Evolutionary conservation across 2,329 filamentous ascomycete species (phyloP).

Genomic region (Rhynchosporium secalis): DNA sequence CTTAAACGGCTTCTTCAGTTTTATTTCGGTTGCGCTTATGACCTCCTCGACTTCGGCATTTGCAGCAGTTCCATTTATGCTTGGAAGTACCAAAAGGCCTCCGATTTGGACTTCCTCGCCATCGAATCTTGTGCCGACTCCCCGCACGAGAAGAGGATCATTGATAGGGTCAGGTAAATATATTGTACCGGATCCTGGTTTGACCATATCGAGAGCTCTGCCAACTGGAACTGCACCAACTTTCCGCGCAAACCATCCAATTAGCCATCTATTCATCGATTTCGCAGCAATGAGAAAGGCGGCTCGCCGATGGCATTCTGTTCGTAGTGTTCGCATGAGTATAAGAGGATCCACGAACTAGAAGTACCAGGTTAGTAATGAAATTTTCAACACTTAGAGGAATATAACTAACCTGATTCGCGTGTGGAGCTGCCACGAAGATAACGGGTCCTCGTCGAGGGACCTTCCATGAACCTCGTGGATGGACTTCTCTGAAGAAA

Average conservation of each 20-base stretch:
- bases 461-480: slow-evolving; percentile 91
- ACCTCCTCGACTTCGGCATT: slow-evolving; percentile 85
- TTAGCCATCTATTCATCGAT: slow-evolving; percentile 85
- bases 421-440: slow-evolving; percentile 94
- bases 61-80: slow-evolving; percentile 68
- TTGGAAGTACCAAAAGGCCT: slow-evolving; percentile 84
- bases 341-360: slow-evolving; percentile 95
- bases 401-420: slow-evolving; percentile 73
- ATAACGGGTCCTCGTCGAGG: slow-evolving; percentile 86
- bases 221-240: slow-evolving; percentile 92
- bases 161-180: slow-evolving; percentile 87
- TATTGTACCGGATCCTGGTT: slow-evolving; percentile 73
- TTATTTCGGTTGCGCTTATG: slow-evolving; percentile 74
- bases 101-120: slow-evolving; percentile 68
- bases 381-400: neutral
- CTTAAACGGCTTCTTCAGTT: slow-evolving; percentile 85
- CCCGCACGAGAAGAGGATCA: slow-evolving; percentile 77
- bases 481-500: slow-evolving; percentile 98
- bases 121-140: slow-evolving; percentile 66
- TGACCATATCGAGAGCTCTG: slow-evolving; percentile 85
- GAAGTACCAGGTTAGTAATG: slow-evolving; percentile 11
- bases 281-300: slow-evolving; percentile 94
- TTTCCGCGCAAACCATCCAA: slow-evolving; percentile 81
- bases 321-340: slow-evolving; percentile 84
- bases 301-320: slow-evolving; percentile 81